Base-by-base conservation (phyloP, 2,329 filamentous ascomycete species). In the Sodiomyces alkalinus region DNA sequence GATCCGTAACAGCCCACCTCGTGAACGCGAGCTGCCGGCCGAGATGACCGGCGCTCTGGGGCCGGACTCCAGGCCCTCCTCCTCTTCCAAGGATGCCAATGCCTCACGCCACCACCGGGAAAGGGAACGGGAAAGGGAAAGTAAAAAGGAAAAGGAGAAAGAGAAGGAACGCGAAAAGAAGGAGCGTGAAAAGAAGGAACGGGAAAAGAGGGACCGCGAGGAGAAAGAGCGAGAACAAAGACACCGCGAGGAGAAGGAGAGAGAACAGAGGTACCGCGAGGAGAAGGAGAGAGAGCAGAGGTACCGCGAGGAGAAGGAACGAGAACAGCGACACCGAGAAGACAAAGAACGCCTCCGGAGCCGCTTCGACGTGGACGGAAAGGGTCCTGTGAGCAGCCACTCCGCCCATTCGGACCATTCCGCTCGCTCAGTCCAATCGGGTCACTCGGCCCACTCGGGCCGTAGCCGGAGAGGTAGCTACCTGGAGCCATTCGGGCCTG, bases 341-440 rank as follows among this genome's bases (percentile, higher is more conserved):
- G 47, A 50, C 28, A 52, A 51, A 38, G 49, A 51, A 26, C 52
- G 53, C 11, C 44, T 56, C 29, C 48, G 47, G 17, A 43, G 43
- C 30, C 50, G 53, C 17, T 55, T 56, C 34, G 53, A 53, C 18
- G 28, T 21, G 21, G 27, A 33, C 24, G 47, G 53, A 29, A 42
- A 42, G 17, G 26, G 26, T 3, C 26, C 26, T 4, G 14, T 19
- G 24, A 49, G 48, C 13, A 18, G 32, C 41, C 26, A 38, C 37
- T 30, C 39, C 12, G 28, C 8, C 27, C 21, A 22, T 17, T 30
- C 39, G 15, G 28, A 8, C 27, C 21, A 22, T 17, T 28, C 38
- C 3, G 27, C 20, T 12, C 16, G 19, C 27, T 29, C 27, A 5
- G 27, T 15, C 6, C 27, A 19, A 6, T 29, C 27, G n/a, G 27